Evolutionary conservation across 1,139 yeast genomes (phyloP), one percentile per base, ranked within the genome.

Genomic region (Taphrina flavorubra): DNA sequence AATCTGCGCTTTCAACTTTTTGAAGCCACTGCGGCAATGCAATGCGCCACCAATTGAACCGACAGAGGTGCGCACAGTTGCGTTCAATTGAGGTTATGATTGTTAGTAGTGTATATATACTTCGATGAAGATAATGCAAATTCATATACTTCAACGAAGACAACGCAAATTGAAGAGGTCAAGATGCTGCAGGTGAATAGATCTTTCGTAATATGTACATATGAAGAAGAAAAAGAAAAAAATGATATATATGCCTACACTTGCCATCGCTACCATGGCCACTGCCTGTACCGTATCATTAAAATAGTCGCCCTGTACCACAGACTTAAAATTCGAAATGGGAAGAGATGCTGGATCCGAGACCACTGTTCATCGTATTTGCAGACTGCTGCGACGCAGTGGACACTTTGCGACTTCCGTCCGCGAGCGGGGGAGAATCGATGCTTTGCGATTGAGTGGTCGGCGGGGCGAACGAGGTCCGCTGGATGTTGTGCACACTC

Each of bases 311-410:
- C 14, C 42, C 3, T 39, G 42, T 39, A 39, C 31, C 31, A 25
- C 51, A n/a, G 51, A 6, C 53, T 49, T 11, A 49, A n/a, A 16
- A 20, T 8, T 49, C 53, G 20, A 49, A 49, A 25, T 49, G 53
- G 11, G 62, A 58, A 44, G 42, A 58, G 3, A 58, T 44, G 42
- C 62, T 58, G 13, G 62, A 58, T 8, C 62, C 62, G 20, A 58
- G n/a, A 16, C 62, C 62, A 36, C 51, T 44, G 40, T 58, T 46
- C 53, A 58, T 46, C 3, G 62, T 58, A 18, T 36, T 36, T 25
- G 53, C 44, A 36, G 62, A 58, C 36, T 58, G 62, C 42, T 58
- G 62, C 20, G 62, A 58, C 14, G 62, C 42, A 7, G 62, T 58
- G 13, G 62, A 58, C 14, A 58, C 25, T 20, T 58, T 58, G 14